Evolutionary conservation across 225 moss, liverwort and hornwort species (phyloP), one percentile per base, ranked within the genome.

Genomic region (Rhytidiadelphus loreus): DNA sequence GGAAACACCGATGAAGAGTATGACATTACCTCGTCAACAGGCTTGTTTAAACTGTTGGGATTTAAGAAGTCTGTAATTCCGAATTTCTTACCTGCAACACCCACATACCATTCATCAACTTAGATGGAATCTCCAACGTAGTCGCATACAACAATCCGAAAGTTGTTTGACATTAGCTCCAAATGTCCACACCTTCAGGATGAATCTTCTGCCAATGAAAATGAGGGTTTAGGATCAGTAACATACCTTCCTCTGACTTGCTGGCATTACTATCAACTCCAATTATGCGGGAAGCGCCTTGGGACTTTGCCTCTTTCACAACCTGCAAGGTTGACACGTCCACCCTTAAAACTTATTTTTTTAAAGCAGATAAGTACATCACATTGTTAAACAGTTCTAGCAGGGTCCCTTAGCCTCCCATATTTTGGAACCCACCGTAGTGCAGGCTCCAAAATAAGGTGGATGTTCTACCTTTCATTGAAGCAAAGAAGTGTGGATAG

Each of bases 11-110:
- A 63, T 48, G 82, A 80, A 86, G 82, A 82, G 66, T 55, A 52
- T 41, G 35, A 63, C 44, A 72, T 61, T 90, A 98, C 98, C 97
- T 98, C 90, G 43, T 95, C 84, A 83, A 98, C 87, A 80, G 97
- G 97, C 77, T 90, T 93, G 48, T 90, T 82, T 18, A 57, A 84
- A 32, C 90, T 93, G 18, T 92, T 86, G 66, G 96, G 96, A 81
- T 97, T 94, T 69, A 99, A 77, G 91, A 97, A 99, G 22, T 99
- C 97, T 12, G 98, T 97, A 8, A 96, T 72, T 33, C 98, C 97
- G 65, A 96, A 97, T 53, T 41, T 85, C 80, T 93, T 93, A 14
- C 95, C 98, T 99, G 84, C 86, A 89, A 79, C 89, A n/a, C 28
- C 77, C 87, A 84, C 78, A 55, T 43, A 32, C 35, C 61, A 83